Percentiles rank a stretch among this genome's conserved stretches.
phyloP scores from a whole-genome alignment of 495 filamentous ascomycete genomes.

The Hypoxylon perforatum region DNA sequence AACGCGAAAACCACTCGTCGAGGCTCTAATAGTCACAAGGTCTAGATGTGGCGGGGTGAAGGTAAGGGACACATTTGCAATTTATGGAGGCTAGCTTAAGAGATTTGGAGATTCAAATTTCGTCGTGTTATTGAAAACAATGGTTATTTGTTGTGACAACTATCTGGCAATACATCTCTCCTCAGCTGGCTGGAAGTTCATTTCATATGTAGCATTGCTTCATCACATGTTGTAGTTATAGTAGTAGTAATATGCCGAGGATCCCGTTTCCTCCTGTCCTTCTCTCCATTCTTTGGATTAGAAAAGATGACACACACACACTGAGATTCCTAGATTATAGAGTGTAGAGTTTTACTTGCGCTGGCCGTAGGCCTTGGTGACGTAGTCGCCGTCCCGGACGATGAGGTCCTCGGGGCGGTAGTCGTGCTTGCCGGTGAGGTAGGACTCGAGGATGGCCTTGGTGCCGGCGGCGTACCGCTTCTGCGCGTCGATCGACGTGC shows the following conservation, averaged over 20 bases:
- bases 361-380: conserved; percentile 94
- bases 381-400: conserved; percentile 90
- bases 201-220: conserved; percentile 14
- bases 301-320: not conserved
- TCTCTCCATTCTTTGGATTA: not conserved
- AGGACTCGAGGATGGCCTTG: conserved; percentile 90
- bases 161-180: conserved; percentile 20
- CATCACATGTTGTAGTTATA: conserved; percentile 11
- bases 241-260: conserved; percentile 8
- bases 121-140: conserved; percentile 1
- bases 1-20: conserved; percentile 8
- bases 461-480: conserved; percentile 90
- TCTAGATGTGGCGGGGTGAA: not conserved
- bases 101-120: conserved; percentile 1
- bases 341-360: conserved; percentile 56
- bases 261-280: conserved; percentile 19
- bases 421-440: conserved; percentile 86
- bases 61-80: not conserved
- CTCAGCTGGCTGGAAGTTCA: not conserved
- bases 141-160: conserved; percentile 16
- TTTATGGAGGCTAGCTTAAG: no score
- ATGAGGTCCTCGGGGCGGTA: conserved; percentile 94
- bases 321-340: not conserved
- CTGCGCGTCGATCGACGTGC: conserved; percentile 97
- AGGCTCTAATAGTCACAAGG: conserved; percentile 3